Percentiles rank a stretch among this genome's conserved stretches.
These are phyloP conservation scores for Sicyos edulis DNA, from an alignment of 306 rosid genomes.

Conservation along the genomic window DNA sequence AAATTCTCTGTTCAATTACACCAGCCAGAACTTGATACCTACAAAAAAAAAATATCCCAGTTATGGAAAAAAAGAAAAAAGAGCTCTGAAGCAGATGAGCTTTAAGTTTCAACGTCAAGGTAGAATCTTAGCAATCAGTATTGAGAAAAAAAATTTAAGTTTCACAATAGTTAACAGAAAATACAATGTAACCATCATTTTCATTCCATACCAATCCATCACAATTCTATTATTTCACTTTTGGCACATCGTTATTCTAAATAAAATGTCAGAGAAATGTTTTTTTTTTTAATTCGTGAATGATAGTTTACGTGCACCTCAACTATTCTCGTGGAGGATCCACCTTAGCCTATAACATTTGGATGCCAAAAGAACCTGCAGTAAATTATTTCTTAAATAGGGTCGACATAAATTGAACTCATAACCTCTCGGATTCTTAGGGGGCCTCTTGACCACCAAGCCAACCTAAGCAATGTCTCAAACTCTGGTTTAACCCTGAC, in stretches of 20 bases:
- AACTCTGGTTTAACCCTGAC: background rate
- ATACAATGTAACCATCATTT: too few species aligned
- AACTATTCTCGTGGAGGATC: too few species aligned
- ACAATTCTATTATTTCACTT: background rate
- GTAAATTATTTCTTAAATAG: too few species aligned
- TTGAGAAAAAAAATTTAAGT: background rate
- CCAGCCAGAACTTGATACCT: constrained; percentile 58
- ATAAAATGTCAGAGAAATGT: background rate
- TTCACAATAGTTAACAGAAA: background rate
- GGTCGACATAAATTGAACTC: too few species aligned
- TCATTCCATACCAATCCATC: background rate
- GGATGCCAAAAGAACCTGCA: too few species aligned
- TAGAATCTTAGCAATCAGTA: background rate
- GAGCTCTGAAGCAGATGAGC: background rate
- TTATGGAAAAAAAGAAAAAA: background rate
- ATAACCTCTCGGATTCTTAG: too few species aligned
- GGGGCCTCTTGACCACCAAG: too few species aligned
- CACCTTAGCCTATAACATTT: too few species aligned
- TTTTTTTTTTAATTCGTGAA: too few species aligned
- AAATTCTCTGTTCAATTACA: constrained; percentile 41
- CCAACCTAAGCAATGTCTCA: background rate
- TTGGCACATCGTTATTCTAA: background rate
- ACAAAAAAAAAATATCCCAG: background rate
- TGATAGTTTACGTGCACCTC: too few species aligned
- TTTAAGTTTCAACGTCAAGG: background rate